These are phyloP conservation scores for Aegle marmelos DNA, from an alignment of 345 rosid species.

Conservation along the genomic window DNA sequence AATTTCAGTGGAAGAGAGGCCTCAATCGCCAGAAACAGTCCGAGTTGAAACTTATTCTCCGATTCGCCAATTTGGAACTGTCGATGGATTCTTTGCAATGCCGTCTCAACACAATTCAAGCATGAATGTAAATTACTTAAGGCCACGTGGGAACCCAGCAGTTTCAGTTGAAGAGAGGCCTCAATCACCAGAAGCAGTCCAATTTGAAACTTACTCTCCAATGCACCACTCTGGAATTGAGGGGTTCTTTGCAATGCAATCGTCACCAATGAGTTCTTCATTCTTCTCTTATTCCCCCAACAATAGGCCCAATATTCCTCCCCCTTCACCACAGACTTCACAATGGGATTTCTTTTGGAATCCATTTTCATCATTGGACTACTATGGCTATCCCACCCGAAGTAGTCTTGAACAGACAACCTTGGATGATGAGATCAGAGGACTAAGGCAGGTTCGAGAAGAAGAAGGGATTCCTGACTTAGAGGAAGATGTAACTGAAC, in stretches of 20 bases:
- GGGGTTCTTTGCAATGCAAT: constrained; percentile 60
- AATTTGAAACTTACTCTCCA: constrained; percentile 62
- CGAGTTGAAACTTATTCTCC: constrained; percentile 64
- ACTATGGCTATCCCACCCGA: constrained; percentile 61
- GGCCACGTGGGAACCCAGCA: constrained; percentile 64
- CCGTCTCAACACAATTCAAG: constrained; percentile 25
- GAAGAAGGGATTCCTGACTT: constrained; percentile 96
- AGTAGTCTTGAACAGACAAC: constrained; percentile 57
- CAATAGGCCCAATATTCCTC: constrained; percentile 58
- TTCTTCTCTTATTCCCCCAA: constrained; percentile 43
- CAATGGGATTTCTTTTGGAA: constrained; percentile 99
- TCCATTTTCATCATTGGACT: constrained; percentile 86
- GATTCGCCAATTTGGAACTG: constrained; percentile 45
- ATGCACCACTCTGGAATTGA: constrained; percentile 49
- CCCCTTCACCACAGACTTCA: constrained; percentile 84
- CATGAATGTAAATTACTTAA: constrained; percentile 36
- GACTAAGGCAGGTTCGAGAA: constrained; percentile 84
- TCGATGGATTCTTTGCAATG: constrained; percentile 51
- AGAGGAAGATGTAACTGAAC: constrained; percentile 76
- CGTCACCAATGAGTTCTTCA: constrained; percentile 47
- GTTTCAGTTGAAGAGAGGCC: constrained; percentile 80
- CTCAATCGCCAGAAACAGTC: constrained; percentile 68
- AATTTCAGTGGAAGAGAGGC: constrained; percentile 75
- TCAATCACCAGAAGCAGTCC: constrained; percentile 64
- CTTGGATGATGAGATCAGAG: constrained; percentile 74